A percentile compares a stretch with the other conserved stretches of the same genome.
These are phyloP conservation scores for Ephemerocybe angulata DNA, from an alignment of 768 basidiomycete genomes.

Conservation along the genomic window DNA sequence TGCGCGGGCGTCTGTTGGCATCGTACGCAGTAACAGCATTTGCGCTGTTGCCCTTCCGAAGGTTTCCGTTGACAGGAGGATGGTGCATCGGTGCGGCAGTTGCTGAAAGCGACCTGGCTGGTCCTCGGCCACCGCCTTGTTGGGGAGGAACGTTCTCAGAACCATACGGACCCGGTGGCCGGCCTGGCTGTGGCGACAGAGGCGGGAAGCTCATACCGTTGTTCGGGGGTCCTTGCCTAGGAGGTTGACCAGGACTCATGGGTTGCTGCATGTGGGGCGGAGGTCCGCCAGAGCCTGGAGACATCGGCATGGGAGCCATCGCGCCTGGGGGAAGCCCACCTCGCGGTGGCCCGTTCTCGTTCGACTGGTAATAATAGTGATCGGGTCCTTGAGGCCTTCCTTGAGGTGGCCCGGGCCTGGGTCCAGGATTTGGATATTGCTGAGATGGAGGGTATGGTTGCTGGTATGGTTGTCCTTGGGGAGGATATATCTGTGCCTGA, in stretches of 20 bases:
- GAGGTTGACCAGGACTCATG: conserved; percentile 14
- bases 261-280: conserved; percentile 10
- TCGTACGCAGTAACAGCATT: conserved; percentile 51
- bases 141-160: conserved; percentile 23
- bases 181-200: conserved; percentile 15
- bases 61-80: conserved; percentile 43
- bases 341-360: conserved; percentile 31
- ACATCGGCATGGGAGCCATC: conserved; percentile 50
- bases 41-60: conserved; percentile 65
- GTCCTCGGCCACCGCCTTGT: conserved; percentile 33
- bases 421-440: conserved; percentile 13
- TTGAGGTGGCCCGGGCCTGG: conserved; percentile 26
- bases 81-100: conserved; percentile 39
- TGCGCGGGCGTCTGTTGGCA: conserved; percentile 31
- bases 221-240: conserved; percentile 23
- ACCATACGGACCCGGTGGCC: conserved; percentile 34
- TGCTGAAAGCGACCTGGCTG: conserved; percentile 70
- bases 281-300: conserved; percentile 24
- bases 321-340: conserved; percentile 54
- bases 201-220: conserved; percentile 30
- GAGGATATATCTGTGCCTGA: background rate
- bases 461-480: conserved; percentile 1
- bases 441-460: conserved; percentile 9
- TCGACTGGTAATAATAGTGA: conserved; percentile 32
- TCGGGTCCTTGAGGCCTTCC: conserved; percentile 26